Base-by-base conservation (phyloP, 345 rosid species). In the Boechera divaricarpa region DNA sequence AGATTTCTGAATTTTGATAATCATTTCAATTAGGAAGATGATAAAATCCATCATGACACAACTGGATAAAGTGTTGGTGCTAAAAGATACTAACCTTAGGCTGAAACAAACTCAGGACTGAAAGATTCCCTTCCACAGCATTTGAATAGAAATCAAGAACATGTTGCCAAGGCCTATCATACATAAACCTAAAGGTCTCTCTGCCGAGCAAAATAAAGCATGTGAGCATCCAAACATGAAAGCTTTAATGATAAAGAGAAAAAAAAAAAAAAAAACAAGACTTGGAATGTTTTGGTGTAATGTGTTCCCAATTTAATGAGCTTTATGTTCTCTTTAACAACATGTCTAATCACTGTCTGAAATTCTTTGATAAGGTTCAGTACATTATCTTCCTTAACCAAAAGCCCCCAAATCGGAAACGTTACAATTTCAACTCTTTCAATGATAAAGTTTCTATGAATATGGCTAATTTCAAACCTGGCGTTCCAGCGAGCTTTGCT, bases 121-220 rank as follows among this genome's bases (percentile, higher is more conserved):
- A 80, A 29, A 75, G 52, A 10, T 73, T 76, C 47, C 86, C 90
- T 4, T 84, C 78, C 45, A 92, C 92, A 6, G 84, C 66, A 61
- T 82, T 83, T 13, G 87, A 84, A 75, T 91, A 88, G 62, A 91
- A 89, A 77, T 86, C 83, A 69, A 69, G 53, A 36, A 92, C 90
- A 53, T 86, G 82, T 42, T 86, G 82, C 98, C 98, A 94, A 28
- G 90, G 89, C 85, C 96, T 85, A 38, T 81, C 82, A 55, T 78
- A 10, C 97, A 95, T 88, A 83, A 92, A 90, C 69, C 81, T 32
- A 57, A 70, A 92, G 53, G 96, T 88, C 70, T 92, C 94, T 74
- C 28, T 51, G 16, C 16, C 16, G 16, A 16, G 16, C 16, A 44
- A 44, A 41, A 41, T 3, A 41, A 39, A 39, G 44, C 44, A 39